Evolutionary conservation across 2,329 filamentous ascomycete genomes (phyloP).

Genomic region (Ascochyta clinopodiicola): DNA sequence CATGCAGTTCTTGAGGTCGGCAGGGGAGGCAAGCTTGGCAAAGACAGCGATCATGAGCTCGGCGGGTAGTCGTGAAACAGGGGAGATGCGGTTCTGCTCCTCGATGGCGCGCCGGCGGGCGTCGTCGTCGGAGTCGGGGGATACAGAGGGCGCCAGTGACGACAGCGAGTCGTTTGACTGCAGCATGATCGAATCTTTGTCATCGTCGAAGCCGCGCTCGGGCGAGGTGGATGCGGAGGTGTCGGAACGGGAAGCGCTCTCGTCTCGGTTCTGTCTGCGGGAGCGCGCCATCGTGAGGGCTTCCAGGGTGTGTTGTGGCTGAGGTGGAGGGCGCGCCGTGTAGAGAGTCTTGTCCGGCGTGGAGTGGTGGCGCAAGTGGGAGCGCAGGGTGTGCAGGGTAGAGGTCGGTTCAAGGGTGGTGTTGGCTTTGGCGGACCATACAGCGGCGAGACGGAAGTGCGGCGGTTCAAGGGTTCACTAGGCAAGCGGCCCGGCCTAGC

Average conservation of each 20-base stretch:
- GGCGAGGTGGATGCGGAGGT: slow-evolving; percentile 77
- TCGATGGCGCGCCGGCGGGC: slow-evolving; percentile 61
- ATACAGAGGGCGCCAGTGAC: slow-evolving; percentile 80
- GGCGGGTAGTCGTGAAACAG: slow-evolving; percentile 84
- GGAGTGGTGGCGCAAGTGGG: neutral
- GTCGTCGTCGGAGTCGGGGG: slow-evolving; percentile 79
- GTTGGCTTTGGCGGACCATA: neutral
- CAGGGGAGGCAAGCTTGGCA: slow-evolving; percentile 75
- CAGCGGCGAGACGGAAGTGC: neutral
- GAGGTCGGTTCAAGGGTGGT: neutral
- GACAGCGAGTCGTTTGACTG: slow-evolving; percentile 90
- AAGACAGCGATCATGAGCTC: slow-evolving; percentile 96
- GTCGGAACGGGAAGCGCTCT: slow-evolving; percentile 48
- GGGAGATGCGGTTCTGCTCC: slow-evolving; percentile 73
- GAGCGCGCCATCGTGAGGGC: slow-evolving; percentile 40
- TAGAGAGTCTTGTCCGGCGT: neutral
- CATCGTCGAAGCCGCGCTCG: slow-evolving; percentile 79
- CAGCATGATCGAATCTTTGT: slow-evolving; percentile 89
- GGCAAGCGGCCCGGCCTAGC: neutral
- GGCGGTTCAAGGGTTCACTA: slow-evolving; percentile 8
- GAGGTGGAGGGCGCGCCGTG: neutral
- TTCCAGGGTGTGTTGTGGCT: neutral
- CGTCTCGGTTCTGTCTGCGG: slow-evolving; percentile 40
- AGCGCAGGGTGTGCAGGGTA: neutral
- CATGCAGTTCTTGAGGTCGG: slow-evolving; percentile 87